Evolutionary conservation across 352 stramenopile species (phyloP).

Genomic region (Pythium brassicae): DNA sequence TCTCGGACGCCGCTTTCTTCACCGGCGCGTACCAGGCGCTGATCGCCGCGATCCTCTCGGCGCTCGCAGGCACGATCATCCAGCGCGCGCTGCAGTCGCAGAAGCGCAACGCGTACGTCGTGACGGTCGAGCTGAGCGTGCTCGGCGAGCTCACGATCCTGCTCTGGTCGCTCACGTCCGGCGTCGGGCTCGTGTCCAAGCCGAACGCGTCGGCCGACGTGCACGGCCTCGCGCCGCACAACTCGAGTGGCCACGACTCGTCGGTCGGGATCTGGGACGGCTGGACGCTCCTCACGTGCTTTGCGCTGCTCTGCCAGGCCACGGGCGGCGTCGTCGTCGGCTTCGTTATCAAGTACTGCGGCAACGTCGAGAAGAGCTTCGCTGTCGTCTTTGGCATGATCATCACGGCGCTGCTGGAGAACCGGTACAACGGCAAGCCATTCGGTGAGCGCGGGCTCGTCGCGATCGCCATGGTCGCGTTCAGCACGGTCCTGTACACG

Average conservation of each 20-base stretch:
- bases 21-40: conserved; percentile 69
- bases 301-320: conserved; percentile 68
- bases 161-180: conserved; percentile 36
- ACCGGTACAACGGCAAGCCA: conserved; percentile 62
- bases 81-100: conserved; percentile 65
- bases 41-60: conserved; percentile 69
- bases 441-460: conserved; percentile 52
- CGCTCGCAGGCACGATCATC: conserved; percentile 72
- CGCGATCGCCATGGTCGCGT: conserved; percentile 56
- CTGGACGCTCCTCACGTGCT: conserved; percentile 63
- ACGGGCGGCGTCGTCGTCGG: conserved; percentile 66
- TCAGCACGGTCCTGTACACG: conserved; percentile 68
- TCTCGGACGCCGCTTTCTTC: conserved; percentile 43
- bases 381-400: conserved; percentile 77
- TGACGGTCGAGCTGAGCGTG: conserved; percentile 77
- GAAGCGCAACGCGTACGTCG: conserved; percentile 72
- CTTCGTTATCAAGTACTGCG: conserved; percentile 83
- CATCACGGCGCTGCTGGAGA: conserved; percentile 70
- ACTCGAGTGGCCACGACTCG: conserved; percentile 7
- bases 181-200: conserved; percentile 12
- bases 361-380: conserved; percentile 84
- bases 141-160: conserved; percentile 59
- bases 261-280: conserved; percentile 45
- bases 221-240: conserved; percentile 7
- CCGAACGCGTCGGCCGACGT: conserved; percentile 10